Percentiles rank a stretch among this genome's conserved stretches.
Evolutionary conservation across 352 stramenopile genomes (phyloP).

Genomic region (Globisporangium cystogenes): DNA sequence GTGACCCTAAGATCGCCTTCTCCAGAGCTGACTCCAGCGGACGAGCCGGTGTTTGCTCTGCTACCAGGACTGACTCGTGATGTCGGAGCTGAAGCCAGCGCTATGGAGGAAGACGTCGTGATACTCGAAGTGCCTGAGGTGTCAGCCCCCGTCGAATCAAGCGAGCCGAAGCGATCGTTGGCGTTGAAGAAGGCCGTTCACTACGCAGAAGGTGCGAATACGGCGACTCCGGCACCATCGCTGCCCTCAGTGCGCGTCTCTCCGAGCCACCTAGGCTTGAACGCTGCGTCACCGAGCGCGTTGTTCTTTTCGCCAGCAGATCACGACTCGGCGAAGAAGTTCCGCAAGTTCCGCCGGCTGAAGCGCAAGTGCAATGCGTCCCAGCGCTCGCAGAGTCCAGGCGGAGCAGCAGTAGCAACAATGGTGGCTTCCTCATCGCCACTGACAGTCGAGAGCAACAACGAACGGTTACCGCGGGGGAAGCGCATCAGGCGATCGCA

Average conservation of each 20-base stretch:
- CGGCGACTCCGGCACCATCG: background rate
- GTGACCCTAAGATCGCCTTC: background rate
- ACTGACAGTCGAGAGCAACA: too few species aligned
- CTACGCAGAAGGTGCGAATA: background rate
- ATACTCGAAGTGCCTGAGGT: background rate
- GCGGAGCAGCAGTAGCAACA: background rate
- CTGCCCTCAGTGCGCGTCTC: background rate
- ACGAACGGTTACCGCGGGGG: conserved; percentile 40
- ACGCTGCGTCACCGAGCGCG: conserved; percentile 34
- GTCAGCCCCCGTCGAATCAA: background rate
- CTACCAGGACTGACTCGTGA: background rate
- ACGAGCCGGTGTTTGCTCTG: conserved; percentile 10
- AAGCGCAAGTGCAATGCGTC: conserved; percentile 69
- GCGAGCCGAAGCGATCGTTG: conserved; percentile 9
- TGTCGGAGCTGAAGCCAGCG: background rate
- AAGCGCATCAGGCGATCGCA: conserved; percentile 56
- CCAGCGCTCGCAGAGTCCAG: conserved; percentile 14
- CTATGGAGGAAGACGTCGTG: background rate
- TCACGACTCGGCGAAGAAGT: conserved; percentile 42
- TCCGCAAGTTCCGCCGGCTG: conserved; percentile 57
- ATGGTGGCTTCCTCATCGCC: background rate
- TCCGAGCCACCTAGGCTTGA: background rate
- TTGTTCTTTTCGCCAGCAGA: conserved; percentile 43
- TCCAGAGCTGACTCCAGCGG: conserved; percentile 6
- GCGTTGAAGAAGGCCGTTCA: conserved; percentile 4